Conservation (phyloP, 495 filamentous ascomycete genomes). For the Aspergillus carlsbadensis region DNA sequence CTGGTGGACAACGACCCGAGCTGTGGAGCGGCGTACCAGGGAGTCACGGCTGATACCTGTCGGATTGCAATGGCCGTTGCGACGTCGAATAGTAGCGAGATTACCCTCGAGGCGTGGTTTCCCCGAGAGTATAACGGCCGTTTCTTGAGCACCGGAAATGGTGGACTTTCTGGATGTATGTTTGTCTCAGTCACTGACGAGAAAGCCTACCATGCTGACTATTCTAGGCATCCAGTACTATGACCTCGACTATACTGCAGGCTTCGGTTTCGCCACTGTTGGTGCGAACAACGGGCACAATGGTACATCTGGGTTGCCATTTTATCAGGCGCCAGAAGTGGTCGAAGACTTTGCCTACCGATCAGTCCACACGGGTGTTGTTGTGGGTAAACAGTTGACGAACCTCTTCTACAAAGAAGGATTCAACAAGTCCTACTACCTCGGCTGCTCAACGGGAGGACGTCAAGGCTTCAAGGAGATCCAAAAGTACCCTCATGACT, state of each 20-base stretch:
- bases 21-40: slow-evolving; percentile 41
- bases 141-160: slow-evolving; percentile 56
- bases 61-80: slow-evolving; percentile 55
- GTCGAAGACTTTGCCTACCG: slow-evolving; percentile 50
- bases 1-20: slow-evolving; percentile 45
- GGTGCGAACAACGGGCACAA: slow-evolving; percentile 60
- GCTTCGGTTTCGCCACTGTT: slow-evolving; percentile 54
- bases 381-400: slow-evolving; percentile 49
- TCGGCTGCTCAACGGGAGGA: slow-evolving; percentile 58
- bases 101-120: slow-evolving; percentile 59
- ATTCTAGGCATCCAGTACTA: slow-evolving; percentile 47
- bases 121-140: slow-evolving; percentile 51
- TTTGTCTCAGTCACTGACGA: not conserved
- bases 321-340: slow-evolving; percentile 52
- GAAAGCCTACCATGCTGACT: not conserved
- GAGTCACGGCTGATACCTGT: slow-evolving; percentile 50
- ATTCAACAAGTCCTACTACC: slow-evolving; percentile 51
- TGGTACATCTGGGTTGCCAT: slow-evolving; percentile 49
- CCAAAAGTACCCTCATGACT: slow-evolving; percentile 51
- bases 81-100: slow-evolving; percentile 52
- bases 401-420: slow-evolving; percentile 46
- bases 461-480: slow-evolving; percentile 52
- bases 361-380: slow-evolving; percentile 51
- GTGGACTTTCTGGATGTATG: slow-evolving; percentile 56
- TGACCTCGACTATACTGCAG: slow-evolving; percentile 42